phyloP scores from a whole-genome alignment of 345 rosid genomes.

The Gossypium anomalum region DNA sequence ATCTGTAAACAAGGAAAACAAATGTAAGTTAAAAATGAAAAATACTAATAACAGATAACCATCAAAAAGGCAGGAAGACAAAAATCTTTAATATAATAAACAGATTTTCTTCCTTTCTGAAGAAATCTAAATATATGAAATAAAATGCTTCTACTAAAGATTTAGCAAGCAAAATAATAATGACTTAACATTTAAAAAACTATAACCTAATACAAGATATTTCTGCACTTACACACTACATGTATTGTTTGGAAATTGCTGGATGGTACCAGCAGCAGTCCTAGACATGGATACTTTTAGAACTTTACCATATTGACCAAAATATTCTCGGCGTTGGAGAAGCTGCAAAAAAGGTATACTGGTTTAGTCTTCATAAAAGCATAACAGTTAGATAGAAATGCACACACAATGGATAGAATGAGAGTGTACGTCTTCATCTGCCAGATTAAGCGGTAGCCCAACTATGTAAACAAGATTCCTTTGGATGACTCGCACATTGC shows the following conservation, averaged over 20 bases:
- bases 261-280: constrained; percentile 74
- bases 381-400: not conserved
- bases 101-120: not conserved
- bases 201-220: not conserved
- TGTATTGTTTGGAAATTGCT: constrained; percentile 82
- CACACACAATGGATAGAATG: not conserved
- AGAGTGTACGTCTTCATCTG: constrained; percentile 74
- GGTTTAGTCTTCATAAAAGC: not conserved
- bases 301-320: constrained; percentile 92
- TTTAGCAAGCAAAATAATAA: not conserved
- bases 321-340: constrained; percentile 72
- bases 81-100: not conserved
- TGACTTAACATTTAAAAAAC: not conserved
- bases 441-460: constrained; percentile 82
- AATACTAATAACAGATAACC: not conserved
- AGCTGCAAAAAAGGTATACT: constrained; percentile 42
- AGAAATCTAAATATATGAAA: not conserved
- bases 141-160: not conserved
- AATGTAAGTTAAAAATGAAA: not conserved
- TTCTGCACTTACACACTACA: constrained; percentile 78
- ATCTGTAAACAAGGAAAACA: constrained; percentile 33
- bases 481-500: constrained; percentile 75
- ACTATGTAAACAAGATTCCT: constrained; percentile 86
- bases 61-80: not conserved
- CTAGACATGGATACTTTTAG: constrained; percentile 85